These are phyloP conservation scores for Domatiomyces catenatus DNA, from an alignment of 2,329 filamentous ascomycete genomes.

Conservation along the genomic window DNA sequence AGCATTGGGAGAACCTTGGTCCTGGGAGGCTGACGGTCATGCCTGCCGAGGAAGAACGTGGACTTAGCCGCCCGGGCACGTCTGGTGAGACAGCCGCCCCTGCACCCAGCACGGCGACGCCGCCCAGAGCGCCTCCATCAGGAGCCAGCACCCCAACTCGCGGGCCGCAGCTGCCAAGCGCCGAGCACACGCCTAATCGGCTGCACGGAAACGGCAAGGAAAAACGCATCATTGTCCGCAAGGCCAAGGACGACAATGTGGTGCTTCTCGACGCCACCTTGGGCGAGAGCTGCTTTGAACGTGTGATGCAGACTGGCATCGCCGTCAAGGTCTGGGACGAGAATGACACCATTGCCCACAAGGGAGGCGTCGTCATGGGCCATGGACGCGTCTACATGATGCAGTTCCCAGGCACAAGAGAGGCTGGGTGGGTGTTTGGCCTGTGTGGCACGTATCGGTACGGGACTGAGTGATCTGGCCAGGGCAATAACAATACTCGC, in stretches of 20 bases:
- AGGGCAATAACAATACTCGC: not conserved
- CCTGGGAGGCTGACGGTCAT: slow-evolving; percentile 71
- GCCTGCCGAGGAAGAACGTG: slow-evolving; percentile 32
- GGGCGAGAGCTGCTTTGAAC: slow-evolving; percentile 68
- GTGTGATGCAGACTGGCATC: slow-evolving; percentile 70
- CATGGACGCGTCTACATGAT: slow-evolving; percentile 50
- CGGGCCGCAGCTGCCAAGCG: slow-evolving; percentile 15
- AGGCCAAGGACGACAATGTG: slow-evolving; percentile 44
- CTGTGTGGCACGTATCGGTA: slow-evolving; percentile 39
- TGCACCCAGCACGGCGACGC: not conserved
- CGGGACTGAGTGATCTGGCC: slow-evolving; percentile 17
- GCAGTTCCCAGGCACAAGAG: slow-evolving; percentile 40
- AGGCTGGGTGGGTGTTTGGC: slow-evolving; percentile 40
- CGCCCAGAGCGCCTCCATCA: not conserved
- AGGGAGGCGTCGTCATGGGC: slow-evolving; percentile 43
- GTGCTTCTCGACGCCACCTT: slow-evolving; percentile 70
- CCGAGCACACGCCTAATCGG: slow-evolving; percentile 21
- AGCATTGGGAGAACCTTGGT: slow-evolving; percentile 85
- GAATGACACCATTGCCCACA: slow-evolving; percentile 42
- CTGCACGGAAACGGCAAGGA: slow-evolving; percentile 51
- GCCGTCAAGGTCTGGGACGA: slow-evolving; percentile 81
- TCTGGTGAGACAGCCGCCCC: slow-evolving; percentile 7
- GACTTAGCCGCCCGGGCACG: slow-evolving; percentile 2
- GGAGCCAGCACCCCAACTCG: slow-evolving; percentile 16
- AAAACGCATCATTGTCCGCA: slow-evolving; percentile 68